These are phyloP conservation scores for Alternaria sp. DNA, from an alignment of 2,329 filamentous ascomycete genomes.

Conservation along the genomic window DNA sequence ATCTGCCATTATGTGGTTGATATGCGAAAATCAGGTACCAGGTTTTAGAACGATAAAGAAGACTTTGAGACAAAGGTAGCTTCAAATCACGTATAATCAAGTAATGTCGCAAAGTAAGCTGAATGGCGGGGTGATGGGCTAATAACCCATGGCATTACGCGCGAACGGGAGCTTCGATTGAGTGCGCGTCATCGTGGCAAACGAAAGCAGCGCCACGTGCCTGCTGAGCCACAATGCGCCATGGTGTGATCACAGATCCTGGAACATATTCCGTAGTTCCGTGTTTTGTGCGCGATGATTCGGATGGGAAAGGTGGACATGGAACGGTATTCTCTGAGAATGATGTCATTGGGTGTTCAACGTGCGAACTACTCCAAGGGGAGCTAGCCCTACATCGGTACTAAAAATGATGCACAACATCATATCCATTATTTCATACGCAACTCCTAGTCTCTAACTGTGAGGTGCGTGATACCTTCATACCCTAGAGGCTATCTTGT, in stretches of 20 bases:
- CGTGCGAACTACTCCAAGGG: not conserved
- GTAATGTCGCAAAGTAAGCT: slow-evolving; percentile 13
- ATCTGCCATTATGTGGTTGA: slow-evolving; percentile 39
- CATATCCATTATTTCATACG: not conserved
- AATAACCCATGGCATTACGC: slow-evolving; percentile 19
- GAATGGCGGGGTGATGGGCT: slow-evolving; percentile 22
- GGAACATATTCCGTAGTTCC: not conserved
- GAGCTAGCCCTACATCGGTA: slow-evolving; percentile 2
- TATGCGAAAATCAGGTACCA: not conserved
- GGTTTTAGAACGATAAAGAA: too few relatives aligned
- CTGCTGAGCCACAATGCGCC: slow-evolving; percentile 24
- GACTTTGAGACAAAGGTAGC: not conserved
- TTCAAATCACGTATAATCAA: not conserved
- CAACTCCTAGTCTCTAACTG: not conserved
- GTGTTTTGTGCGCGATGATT: slow-evolving; percentile 5
- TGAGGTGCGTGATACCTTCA: not conserved
- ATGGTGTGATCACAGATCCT: not conserved
- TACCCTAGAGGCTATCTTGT: too few relatives aligned
- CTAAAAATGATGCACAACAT: not conserved
- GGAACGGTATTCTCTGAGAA: not conserved
- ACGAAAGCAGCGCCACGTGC: slow-evolving; percentile 16
- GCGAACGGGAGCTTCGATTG: slow-evolving; percentile 14
- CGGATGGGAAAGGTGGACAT: slow-evolving; percentile 1
- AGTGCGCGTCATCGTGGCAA: slow-evolving; percentile 37
- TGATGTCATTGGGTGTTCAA: slow-evolving; percentile 7